phyloP scores from a whole-genome alignment of 306 rosid genomes.

The Heteromeles arbutifolia region DNA sequence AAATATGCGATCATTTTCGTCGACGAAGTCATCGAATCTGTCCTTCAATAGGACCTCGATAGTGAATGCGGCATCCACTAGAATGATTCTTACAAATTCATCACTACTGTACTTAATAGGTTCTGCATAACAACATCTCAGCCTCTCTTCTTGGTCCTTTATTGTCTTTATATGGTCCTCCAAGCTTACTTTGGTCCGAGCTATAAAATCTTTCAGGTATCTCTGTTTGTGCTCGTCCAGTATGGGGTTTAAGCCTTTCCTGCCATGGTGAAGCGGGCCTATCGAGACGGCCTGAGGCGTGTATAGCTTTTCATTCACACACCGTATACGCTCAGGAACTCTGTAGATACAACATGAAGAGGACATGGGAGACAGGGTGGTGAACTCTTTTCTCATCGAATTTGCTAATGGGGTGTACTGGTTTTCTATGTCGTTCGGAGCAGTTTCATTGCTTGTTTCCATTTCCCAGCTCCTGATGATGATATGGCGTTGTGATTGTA shows the following conservation, averaged over 20 bases:
- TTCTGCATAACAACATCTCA: slow-evolving; percentile 9
- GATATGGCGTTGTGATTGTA: not conserved
- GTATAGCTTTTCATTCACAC: slow-evolving; percentile 6
- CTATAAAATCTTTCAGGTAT: not conserved
- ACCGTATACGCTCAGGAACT: not conserved
- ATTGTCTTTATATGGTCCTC: not conserved
- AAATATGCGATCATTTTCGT: not conserved
- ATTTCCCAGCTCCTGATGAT: not conserved
- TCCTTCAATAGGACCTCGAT: not conserved
- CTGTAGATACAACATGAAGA: slow-evolving; percentile 12
- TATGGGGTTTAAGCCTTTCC: not conserved
- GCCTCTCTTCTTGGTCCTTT: not conserved
- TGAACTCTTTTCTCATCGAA: not conserved
- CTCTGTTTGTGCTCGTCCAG: slow-evolving; percentile 20
- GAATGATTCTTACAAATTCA: slow-evolving; percentile 8
- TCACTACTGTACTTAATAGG: not conserved
- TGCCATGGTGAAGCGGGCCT: slow-evolving; percentile 26
- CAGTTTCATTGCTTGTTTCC: not conserved
- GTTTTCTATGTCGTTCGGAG: not conserved
- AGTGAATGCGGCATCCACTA: slow-evolving; percentile 13
- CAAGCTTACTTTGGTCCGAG: not conserved
- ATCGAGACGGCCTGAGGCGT: slow-evolving; percentile 19
- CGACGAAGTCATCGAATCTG: accelerated
- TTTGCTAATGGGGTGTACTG: not conserved
- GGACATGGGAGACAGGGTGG: slow-evolving; percentile 3